Conservation (phyloP, 2,329 filamentous ascomycete species). For the Magnaporthiopsis rhizophila region DNA sequence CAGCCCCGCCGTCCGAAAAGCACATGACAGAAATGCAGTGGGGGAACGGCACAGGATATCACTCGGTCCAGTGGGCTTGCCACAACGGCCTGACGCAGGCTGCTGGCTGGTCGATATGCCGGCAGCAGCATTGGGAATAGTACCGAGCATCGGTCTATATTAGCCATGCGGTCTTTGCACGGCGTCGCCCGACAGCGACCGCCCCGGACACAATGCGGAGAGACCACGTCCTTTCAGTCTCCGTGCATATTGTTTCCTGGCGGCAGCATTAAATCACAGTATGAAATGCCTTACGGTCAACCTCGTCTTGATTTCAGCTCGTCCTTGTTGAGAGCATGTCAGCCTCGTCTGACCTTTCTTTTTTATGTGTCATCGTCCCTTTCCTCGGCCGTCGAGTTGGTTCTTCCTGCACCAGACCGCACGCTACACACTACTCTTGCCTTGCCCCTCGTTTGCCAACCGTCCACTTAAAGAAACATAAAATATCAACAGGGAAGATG, state of each 20-base stretch:
- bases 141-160: not conserved
- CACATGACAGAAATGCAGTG: not conserved
- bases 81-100: not conserved
- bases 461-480: not conserved
- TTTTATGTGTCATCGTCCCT: not conserved
- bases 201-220: not conserved
- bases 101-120: not conserved
- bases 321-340: too few species aligned
- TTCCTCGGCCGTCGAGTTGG: not conserved
- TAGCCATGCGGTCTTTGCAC: not conserved
- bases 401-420: too few species aligned
- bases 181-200: not conserved
- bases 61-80: not conserved
- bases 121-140: not conserved
- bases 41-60: not conserved
- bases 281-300: not conserved
- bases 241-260: not conserved
- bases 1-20: not conserved
- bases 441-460: too few species aligned
- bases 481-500: not conserved
- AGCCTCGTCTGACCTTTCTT: not conserved
- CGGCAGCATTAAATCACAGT: not conserved
- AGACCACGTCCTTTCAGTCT: not conserved
- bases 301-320: not conserved
- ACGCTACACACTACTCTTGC: too few species aligned